phyloP scores from a whole-genome alignment of 176 grass and related monocot genomes.

The Oryza coarctata region DNA sequence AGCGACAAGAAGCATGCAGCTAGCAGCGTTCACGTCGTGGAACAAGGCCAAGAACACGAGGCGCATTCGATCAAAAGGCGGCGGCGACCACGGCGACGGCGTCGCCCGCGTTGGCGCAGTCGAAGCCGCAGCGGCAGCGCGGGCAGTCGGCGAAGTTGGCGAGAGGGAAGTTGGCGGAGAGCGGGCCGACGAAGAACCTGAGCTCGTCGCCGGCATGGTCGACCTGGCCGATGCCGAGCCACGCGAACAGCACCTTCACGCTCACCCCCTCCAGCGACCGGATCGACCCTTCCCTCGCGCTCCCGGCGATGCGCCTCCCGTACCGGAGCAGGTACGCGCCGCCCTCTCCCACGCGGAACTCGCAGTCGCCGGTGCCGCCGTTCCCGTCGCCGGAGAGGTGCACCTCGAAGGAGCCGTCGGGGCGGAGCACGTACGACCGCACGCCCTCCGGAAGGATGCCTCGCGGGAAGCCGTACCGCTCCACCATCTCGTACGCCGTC shows the following conservation, averaged over 20 bases:
- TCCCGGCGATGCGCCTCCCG: background rate
- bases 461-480: conserved; percentile 55
- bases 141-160: conserved; percentile 46
- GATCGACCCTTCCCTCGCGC: background rate
- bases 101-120: background rate
- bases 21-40: background rate
- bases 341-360: conserved; percentile 27
- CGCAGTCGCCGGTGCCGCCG: conserved; percentile 14
- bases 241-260: conserved; percentile 47
- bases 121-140: background rate
- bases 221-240: conserved; percentile 39
- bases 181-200: conserved; percentile 38
- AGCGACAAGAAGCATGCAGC: background rate
- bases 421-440: conserved; percentile 27
- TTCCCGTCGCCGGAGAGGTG: conserved; percentile 29
- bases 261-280: conserved; percentile 27
- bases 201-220: conserved; percentile 21
- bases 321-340: background rate
- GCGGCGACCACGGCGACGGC: background rate
- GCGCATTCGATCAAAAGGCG: background rate
- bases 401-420: conserved; percentile 58
- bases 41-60: background rate
- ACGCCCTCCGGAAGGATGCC: conserved; percentile 74
- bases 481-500: conserved; percentile 70
- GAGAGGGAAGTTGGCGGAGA: conserved; percentile 37